Evolutionary conservation across 805 yeast genomes (phyloP).

Genomic region (Hanseniaspora nectarophila): DNA sequence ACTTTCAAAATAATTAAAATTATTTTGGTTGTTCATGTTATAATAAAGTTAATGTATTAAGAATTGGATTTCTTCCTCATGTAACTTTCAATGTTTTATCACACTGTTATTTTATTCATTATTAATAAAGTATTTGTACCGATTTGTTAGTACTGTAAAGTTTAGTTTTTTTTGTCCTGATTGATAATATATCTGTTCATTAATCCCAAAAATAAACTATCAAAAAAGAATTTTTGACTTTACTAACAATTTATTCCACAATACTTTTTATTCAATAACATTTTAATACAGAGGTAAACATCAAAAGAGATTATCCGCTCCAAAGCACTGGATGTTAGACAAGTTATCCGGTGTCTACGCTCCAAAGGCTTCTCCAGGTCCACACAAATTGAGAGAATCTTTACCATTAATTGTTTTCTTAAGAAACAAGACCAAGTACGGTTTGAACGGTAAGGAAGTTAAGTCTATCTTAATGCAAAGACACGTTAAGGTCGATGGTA

Average conservation of each 20-base stretch:
- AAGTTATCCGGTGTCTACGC: slow-evolving; percentile 98
- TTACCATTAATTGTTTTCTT: slow-evolving; percentile 92
- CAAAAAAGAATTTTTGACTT: slow-evolving; percentile 5
- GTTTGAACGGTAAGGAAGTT: slow-evolving; percentile 97
- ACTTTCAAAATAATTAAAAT: background rate
- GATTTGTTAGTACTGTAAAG: background rate
- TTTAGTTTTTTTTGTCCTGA: background rate
- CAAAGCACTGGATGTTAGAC: slow-evolving; percentile 99
- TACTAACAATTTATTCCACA: slow-evolving; percentile 16
- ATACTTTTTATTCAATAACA: background rate
- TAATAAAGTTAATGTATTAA: slow-evolving; percentile 1
- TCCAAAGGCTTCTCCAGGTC: slow-evolving; percentile 99
- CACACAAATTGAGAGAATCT: slow-evolving; percentile 97
- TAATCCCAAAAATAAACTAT: too few species aligned
- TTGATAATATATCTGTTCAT: too few species aligned
- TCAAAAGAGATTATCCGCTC: slow-evolving; percentile 99
- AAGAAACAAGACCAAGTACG: slow-evolving; percentile 98
- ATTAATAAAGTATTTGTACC: too few species aligned
- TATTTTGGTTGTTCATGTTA: background rate
- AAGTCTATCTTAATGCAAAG: slow-evolving; percentile 97
- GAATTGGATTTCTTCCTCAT: background rate
- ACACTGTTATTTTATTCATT: background rate
- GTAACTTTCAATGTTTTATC: background rate
- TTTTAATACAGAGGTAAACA: slow-evolving; percentile 72
- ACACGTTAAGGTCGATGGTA: slow-evolving; percentile 96